These are phyloP conservation scores for Naganishia antarctica DNA, from an alignment of 768 basidiomycete species.

Conservation along the genomic window DNA sequence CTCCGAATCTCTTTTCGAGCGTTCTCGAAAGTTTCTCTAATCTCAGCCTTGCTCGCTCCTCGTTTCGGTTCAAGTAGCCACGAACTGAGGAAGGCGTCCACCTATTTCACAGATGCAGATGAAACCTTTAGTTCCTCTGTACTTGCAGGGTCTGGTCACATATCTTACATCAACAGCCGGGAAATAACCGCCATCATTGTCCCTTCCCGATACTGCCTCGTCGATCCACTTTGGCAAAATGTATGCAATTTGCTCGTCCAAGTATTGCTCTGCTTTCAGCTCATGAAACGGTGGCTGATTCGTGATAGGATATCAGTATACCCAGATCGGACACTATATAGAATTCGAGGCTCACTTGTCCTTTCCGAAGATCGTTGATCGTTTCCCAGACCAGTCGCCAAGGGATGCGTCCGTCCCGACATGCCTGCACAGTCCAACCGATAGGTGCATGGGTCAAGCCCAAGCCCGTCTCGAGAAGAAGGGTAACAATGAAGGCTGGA, in stretches of 20 bases:
- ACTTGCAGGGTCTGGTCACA: neutral
- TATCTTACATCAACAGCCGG: constrained; percentile 9
- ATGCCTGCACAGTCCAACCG: constrained; percentile 11
- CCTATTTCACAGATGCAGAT: neutral
- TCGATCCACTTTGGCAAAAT: constrained; percentile 25
- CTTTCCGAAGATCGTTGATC: constrained; percentile 16
- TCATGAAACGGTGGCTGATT: constrained; percentile 22
- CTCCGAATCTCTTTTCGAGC: constrained; percentile 7
- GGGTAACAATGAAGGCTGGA: constrained; percentile 13
- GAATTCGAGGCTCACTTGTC: constrained; percentile 8
- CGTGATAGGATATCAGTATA: neutral
- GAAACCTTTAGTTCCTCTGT: neutral
- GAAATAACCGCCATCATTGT: constrained; percentile 19
- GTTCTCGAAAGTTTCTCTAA: constrained; percentile 16
- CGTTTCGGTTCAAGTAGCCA: constrained; percentile 11
- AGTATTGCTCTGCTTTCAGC: constrained; percentile 16
- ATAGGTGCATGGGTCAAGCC: neutral
- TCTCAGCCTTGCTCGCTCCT: neutral
- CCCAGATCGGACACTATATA: neutral
- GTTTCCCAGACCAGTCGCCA: constrained; percentile 22
- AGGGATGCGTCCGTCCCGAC: constrained; percentile 15
- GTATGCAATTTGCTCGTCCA: constrained; percentile 21
- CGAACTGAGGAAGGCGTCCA: constrained; percentile 15
- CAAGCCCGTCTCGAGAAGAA: constrained; percentile 5
- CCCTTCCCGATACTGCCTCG: constrained; percentile 9